Conservation (phyloP, 2,329 filamentous ascomycete genomes). For the Exophiala bonariae region DNA sequence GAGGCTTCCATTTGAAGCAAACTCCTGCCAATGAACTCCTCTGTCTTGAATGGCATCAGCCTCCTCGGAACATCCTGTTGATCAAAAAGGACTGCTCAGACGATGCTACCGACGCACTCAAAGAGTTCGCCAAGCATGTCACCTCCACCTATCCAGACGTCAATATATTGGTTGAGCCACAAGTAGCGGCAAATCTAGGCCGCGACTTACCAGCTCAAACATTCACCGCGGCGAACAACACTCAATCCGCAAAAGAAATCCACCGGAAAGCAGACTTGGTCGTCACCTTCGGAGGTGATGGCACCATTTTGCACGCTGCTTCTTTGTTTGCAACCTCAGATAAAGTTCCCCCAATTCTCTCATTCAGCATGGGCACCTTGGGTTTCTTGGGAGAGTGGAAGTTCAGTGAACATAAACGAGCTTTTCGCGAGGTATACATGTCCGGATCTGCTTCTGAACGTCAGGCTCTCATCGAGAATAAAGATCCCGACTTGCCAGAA, state of each 20-base stretch:
- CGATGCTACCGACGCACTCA: conserved; percentile 54
- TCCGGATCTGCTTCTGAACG: conserved; percentile 59
- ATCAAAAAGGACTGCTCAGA: conserved; percentile 65
- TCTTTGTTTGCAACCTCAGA: conserved; percentile 80
- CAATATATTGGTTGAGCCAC: conserved; percentile 78
- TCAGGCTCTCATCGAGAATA: conserved; percentile 42
- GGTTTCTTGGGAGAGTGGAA: conserved; percentile 97
- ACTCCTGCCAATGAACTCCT: conserved; percentile 57
- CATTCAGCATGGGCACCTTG: conserved; percentile 94
- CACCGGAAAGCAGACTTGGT: conserved; percentile 84
- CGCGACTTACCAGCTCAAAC: conserved; percentile 26
- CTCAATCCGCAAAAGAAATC: conserved; percentile 36
- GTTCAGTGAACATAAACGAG: conserved; percentile 86
- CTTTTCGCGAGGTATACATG: conserved; percentile 92
- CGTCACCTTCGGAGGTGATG: conserved; percentile 88
- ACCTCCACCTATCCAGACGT: conserved; percentile 76
- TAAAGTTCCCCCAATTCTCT: conserved; percentile 84
- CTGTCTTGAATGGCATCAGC: conserved; percentile 66
- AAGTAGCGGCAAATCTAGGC: conserved; percentile 72
- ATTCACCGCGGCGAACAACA: conserved; percentile 8
- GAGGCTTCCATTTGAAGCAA: conserved; percentile 17
- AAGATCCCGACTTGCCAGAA: conserved; percentile 35
- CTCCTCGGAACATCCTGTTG: conserved; percentile 67
- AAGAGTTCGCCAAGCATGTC: conserved; percentile 70
- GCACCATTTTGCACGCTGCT: conserved; percentile 82